These are phyloP conservation scores for Corchorus capsularis DNA, from an alignment of 345 rosid genomes.

Conservation along the genomic window DNA sequence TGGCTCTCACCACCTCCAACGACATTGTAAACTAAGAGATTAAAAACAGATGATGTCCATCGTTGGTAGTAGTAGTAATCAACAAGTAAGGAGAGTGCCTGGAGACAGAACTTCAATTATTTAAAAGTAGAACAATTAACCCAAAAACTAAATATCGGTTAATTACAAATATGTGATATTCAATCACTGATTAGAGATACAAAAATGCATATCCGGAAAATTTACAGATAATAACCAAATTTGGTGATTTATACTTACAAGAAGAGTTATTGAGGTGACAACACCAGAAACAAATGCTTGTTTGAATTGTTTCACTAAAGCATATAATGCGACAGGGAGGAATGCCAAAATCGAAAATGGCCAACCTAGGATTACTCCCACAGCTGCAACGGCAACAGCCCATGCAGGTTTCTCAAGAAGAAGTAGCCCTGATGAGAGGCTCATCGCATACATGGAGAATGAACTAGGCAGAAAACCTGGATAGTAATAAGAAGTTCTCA, in stretches of 20 bases:
- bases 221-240: constrained; percentile 7
- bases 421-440: constrained; percentile 89
- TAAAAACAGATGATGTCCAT: constrained; percentile 89
- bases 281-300: constrained; percentile 71
- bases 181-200: not conserved
- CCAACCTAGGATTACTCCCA: constrained; percentile 96
- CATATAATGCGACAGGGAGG: constrained; percentile 67
- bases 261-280: constrained; percentile 51
- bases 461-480: constrained; percentile 98
- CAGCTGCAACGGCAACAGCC: constrained; percentile 77
- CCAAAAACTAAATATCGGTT: constrained; percentile 1
- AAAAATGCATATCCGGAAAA: constrained; percentile 11
- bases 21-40: constrained; percentile 91
- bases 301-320: constrained; percentile 69
- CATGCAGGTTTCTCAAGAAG: constrained; percentile 72
- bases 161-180: not conserved
- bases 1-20: constrained; percentile 98
- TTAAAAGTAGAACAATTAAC: constrained; percentile 18
- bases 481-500: constrained; percentile 3
- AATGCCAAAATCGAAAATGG: constrained; percentile 95
- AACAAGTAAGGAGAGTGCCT: constrained; percentile 72
- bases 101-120: constrained; percentile 31
- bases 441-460: constrained; percentile 95
- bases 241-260: constrained; percentile 53
- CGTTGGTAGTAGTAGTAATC: constrained; percentile 70